Evolutionary conservation across 1,284 basidiomycete species (phyloP).

Genomic region (Sanguinoderma infundibulare): DNA sequence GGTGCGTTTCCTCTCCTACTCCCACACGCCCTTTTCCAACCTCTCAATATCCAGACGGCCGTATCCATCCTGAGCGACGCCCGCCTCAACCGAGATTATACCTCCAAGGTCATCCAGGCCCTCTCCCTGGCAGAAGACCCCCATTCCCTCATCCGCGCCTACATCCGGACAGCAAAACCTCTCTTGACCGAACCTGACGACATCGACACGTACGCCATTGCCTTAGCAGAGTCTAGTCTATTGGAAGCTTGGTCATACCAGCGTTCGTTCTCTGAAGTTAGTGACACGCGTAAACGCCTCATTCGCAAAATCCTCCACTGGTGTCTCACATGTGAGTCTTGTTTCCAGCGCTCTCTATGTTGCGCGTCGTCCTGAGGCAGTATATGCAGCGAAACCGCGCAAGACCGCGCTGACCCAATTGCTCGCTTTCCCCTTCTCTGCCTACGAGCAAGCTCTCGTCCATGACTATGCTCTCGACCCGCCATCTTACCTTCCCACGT

Average conservation of each 20-base stretch:
- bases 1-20: slow-evolving; percentile 45
- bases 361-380: slow-evolving; percentile 8
- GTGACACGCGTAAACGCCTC: slow-evolving; percentile 54
- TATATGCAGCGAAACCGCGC: slow-evolving; percentile 57
- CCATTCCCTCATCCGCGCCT: slow-evolving; percentile 62
- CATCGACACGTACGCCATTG: slow-evolving; percentile 66
- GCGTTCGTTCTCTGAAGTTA: slow-evolving; percentile 63
- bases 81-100: slow-evolving; percentile 74
- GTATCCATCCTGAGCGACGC: slow-evolving; percentile 72
- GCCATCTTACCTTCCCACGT: slow-evolving; percentile 49
- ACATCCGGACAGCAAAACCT: slow-evolving; percentile 73
- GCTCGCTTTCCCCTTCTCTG: slow-evolving; percentile 63
- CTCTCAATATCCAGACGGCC: slow-evolving; percentile 50
- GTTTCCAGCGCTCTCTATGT: background rate
- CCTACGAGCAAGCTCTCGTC: slow-evolving; percentile 63
- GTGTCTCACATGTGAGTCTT: slow-evolving; percentile 67
- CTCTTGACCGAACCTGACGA: slow-evolving; percentile 67
- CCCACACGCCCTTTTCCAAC: slow-evolving; percentile 1
- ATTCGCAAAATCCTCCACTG: slow-evolving; percentile 67
- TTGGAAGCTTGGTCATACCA: slow-evolving; percentile 76
- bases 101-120: slow-evolving; percentile 74
- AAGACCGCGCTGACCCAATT: slow-evolving; percentile 59
- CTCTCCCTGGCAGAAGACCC: slow-evolving; percentile 58
- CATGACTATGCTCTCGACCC: slow-evolving; percentile 62
- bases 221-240: slow-evolving; percentile 66